Conservation (phyloP, 2,329 filamentous ascomycete genomes). For the Diaporthe citriasiana region DNA sequence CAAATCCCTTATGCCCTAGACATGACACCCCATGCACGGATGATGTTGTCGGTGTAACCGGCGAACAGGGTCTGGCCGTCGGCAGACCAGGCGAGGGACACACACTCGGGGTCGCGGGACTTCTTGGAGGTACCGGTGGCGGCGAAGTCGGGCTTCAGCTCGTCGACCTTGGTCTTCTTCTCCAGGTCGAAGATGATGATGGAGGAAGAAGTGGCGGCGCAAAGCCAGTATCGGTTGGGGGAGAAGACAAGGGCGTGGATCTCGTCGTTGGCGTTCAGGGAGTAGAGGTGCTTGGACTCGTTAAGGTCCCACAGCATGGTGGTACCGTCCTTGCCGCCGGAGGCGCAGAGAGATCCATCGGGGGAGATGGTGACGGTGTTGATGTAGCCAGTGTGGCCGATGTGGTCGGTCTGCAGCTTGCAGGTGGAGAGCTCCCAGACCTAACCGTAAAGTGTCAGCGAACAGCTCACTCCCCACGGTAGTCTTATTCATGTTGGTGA, state of each 20-base stretch:
- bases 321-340: conserved; percentile 99
- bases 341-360: conserved; percentile 98
- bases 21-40: conserved; percentile 98
- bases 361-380: conserved; percentile 99
- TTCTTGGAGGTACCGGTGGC: conserved; percentile 88
- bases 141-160: conserved; percentile 98
- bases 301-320: conserved; percentile 99
- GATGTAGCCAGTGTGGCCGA: conserved; percentile 99
- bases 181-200: conserved; percentile 99
- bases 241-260: conserved; percentile 99
- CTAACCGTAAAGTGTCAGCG: conserved; percentile 63
- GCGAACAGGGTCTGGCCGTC: conserved; percentile 99
- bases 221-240: conserved; percentile 99
- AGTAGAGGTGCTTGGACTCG: conserved; percentile 99
- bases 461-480: neutral
- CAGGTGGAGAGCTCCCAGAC: conserved; percentile 99
- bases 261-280: conserved; percentile 98
- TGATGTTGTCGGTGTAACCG: conserved; percentile 99
- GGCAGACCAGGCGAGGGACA: conserved; percentile 96
- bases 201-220: conserved; percentile 95
- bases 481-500: neutral
- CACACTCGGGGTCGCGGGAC: conserved; percentile 98
- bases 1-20: conserved; percentile 78
- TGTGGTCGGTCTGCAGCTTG: conserved; percentile 99
- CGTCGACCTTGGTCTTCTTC: conserved; percentile 99